phyloP scores from a whole-genome alignment of 2,329 filamentous ascomycete species.

The Colletotrichum destructivum region DNA sequence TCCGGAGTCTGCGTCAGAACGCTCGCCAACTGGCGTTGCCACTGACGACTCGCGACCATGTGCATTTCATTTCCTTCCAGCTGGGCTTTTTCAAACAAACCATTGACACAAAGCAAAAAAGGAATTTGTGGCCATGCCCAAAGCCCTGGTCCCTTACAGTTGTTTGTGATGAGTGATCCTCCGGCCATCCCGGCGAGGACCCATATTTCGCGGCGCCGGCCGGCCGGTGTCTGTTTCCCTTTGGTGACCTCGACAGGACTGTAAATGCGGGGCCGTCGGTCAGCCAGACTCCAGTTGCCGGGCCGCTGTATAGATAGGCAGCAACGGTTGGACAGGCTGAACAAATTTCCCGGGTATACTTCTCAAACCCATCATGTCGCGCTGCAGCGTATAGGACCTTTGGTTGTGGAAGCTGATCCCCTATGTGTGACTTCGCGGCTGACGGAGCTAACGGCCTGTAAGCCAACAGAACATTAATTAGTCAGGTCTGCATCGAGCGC shows the following conservation, averaged over 20 bases:
- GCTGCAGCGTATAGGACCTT: not conserved
- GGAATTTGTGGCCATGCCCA: too few species aligned
- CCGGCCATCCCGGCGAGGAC: too few species aligned
- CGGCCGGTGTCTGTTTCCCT: too few species aligned
- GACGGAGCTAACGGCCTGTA: not conserved
- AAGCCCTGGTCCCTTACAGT: too few species aligned
- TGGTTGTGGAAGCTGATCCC: not conserved
- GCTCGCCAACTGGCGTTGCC: too few species aligned
- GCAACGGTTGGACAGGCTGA: not conserved
- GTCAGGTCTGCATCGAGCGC: not conserved
- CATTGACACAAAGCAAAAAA: not conserved
- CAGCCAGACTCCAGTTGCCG: too few species aligned
- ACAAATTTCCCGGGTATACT: not conserved
- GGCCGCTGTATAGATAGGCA: not conserved
- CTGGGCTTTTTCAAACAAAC: not conserved
- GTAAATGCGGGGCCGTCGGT: too few species aligned
- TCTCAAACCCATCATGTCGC: not conserved
- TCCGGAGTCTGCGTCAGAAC: not conserved
- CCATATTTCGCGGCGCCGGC: not conserved
- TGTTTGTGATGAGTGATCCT: too few species aligned
- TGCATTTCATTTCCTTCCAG: not conserved
- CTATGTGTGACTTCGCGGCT: not conserved
- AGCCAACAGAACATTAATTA: not conserved
- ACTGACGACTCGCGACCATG: not conserved
- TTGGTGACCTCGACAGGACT: too few species aligned